phyloP scores from a whole-genome alignment of 1,284 basidiomycete genomes.

The Golubevia sp. region DNA sequence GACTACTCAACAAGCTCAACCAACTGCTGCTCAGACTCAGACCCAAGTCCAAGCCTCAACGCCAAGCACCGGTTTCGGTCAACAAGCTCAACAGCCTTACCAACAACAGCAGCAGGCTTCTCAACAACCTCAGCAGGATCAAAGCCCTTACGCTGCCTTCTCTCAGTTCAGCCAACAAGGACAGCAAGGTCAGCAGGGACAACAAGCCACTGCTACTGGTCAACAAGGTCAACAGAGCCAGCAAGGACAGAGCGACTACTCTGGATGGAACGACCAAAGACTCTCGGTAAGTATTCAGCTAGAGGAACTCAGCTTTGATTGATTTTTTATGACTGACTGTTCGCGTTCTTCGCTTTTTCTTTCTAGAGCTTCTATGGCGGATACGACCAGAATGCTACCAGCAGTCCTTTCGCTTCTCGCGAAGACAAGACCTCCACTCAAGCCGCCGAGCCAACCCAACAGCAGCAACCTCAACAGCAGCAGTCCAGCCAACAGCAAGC shows the following conservation, averaged over 20 bases:
- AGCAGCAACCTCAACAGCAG: constrained; percentile 21
- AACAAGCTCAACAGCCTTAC: constrained; percentile 7
- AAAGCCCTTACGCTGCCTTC: constrained; percentile 9
- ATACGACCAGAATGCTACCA: constrained; percentile 37
- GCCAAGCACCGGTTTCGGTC: constrained; percentile 7
- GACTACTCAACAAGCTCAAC: constrained; percentile 6
- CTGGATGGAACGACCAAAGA: constrained; percentile 42
- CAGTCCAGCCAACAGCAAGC: constrained; percentile 25
- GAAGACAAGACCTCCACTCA: constrained; percentile 1
- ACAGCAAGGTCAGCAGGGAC: not conserved
- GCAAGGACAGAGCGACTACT: constrained; percentile 20
- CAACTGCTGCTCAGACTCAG: too few species aligned
- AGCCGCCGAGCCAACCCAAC: constrained; percentile 17
- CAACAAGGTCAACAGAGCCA: constrained; percentile 27
- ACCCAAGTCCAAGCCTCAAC: constrained; percentile 4
- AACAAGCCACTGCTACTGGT: too few species aligned
- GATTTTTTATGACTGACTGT: too few species aligned
- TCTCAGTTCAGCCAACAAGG: constrained; percentile 2
- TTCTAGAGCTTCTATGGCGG: constrained; percentile 36
- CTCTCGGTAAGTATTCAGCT: constrained; percentile 19
- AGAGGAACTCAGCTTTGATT: too few species aligned
- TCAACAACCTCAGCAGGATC: constrained; percentile 8
- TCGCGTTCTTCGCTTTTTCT: constrained; percentile 1
- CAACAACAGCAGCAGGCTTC: constrained; percentile 8
- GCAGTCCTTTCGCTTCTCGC: not conserved